phyloP scores from a whole-genome alignment of 139 green algal species.

The Coccomyxa sp. region DNA sequence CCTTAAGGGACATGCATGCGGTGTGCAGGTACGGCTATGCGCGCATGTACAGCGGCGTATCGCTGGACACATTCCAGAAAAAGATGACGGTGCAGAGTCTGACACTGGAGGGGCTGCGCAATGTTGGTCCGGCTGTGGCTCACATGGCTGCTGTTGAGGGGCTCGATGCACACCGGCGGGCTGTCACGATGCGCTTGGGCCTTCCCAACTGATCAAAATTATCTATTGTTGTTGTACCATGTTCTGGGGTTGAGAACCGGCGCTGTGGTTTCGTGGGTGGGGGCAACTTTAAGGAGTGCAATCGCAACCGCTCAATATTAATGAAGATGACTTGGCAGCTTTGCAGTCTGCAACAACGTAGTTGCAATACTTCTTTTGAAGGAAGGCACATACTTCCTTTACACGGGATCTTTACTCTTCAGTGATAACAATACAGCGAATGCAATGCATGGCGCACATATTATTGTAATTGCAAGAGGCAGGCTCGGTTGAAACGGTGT shows the following conservation, averaged over 20 bases:
- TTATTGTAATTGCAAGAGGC: constrained; percentile 28
- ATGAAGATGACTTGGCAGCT: background rate
- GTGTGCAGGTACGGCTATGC: constrained; percentile 84
- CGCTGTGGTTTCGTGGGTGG: background rate
- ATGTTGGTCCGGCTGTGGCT: constrained; percentile 83
- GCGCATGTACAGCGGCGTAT: constrained; percentile 96
- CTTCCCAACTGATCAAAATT: background rate
- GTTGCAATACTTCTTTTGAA: background rate
- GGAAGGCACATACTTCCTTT: background rate
- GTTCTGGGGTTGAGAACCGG: background rate
- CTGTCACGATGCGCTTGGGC: constrained; percentile 87
- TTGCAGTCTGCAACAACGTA: background rate
- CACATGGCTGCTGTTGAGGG: constrained; percentile 96
- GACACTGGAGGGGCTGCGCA: constrained; percentile 61
- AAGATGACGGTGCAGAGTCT: constrained; percentile 89
- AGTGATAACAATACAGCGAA: background rate
- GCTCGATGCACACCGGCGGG: constrained; percentile 86
- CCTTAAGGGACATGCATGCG: background rate
- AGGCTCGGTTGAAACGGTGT: constrained; percentile 46
- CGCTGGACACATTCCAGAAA: constrained; percentile 92
- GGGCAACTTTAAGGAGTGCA: background rate
- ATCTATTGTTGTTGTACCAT: background rate
- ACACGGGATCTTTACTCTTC: background rate
- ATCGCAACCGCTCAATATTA: background rate
- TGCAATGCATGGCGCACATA: constrained; percentile 28